These are phyloP conservation scores for Calonectria fujianensis DNA, from an alignment of 2,329 filamentous ascomycete species.

Conservation along the genomic window DNA sequence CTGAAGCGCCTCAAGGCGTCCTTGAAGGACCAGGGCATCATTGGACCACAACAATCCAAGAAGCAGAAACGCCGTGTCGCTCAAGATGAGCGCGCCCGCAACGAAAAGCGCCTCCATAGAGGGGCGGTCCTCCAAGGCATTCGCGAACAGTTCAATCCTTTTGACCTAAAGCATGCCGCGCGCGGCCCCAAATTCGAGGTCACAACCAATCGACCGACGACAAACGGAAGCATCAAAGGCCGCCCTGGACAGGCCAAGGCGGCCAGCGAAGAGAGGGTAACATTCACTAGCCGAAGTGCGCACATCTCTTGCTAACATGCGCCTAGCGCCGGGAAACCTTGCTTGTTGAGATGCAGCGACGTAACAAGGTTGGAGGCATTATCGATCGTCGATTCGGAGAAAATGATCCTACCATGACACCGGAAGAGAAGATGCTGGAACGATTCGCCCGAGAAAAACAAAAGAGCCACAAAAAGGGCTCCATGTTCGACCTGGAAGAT, in stretches of 20 bases:
- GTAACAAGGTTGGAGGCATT: constrained; percentile 94
- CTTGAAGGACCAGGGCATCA: constrained; percentile 90
- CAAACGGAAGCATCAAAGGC: constrained; percentile 77
- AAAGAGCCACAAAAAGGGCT: constrained; percentile 83
- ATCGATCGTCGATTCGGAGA: constrained; percentile 96
- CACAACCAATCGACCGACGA: constrained; percentile 78
- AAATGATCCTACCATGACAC: constrained; percentile 93
- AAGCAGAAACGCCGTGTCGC: constrained; percentile 89
- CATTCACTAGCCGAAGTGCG: constrained; percentile 41
- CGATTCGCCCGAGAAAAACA: constrained; percentile 93
- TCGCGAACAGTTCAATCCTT: constrained; percentile 97
- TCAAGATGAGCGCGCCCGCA: constrained; percentile 78
- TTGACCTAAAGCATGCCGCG: constrained; percentile 90
- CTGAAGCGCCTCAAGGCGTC: constrained; percentile 96
- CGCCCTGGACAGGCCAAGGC: constrained; percentile 91
- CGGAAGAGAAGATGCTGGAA: constrained; percentile 93
- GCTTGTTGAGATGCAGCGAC: constrained; percentile 90
- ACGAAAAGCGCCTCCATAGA: constrained; percentile 84
- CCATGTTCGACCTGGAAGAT: constrained; percentile 92
- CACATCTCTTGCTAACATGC: constrained; percentile 37
- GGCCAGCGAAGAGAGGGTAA: constrained; percentile 88
- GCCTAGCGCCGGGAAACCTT: constrained; percentile 84
- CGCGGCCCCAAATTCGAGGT: constrained; percentile 90
- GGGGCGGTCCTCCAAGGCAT: constrained; percentile 88
- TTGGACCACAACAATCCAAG: constrained; percentile 94